phyloP scores from a whole-genome alignment of 1,139 yeast species.

The Debaryomycetaceae sp. region DNA sequence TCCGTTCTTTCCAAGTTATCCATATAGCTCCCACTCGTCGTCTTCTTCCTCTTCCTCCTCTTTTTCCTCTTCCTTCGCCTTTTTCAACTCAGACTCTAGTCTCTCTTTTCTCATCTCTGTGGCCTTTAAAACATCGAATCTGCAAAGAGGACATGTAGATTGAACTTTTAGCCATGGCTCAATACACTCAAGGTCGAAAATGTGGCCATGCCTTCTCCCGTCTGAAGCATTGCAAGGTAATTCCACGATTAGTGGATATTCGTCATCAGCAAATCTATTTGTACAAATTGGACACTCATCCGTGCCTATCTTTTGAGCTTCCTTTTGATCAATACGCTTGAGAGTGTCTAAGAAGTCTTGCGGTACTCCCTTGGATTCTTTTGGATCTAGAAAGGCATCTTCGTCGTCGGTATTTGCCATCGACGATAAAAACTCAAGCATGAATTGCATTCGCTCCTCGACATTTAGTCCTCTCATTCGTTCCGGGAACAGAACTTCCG shows the following conservation, averaged over 20 bases:
- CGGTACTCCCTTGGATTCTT: slow-evolving; percentile 50
- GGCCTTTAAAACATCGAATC: slow-evolving; percentile 59
- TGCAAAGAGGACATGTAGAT: slow-evolving; percentile 84
- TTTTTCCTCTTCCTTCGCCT: slow-evolving; percentile 55
- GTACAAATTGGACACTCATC: slow-evolving; percentile 83
- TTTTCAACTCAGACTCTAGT: slow-evolving; percentile 34
- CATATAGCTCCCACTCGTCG: slow-evolving; percentile 71
- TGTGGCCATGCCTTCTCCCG: slow-evolving; percentile 45
- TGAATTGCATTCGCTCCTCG: slow-evolving; percentile 32
- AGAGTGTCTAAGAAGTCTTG: slow-evolving; percentile 71
- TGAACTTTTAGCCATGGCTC: slow-evolving; percentile 84
- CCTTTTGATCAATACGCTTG: slow-evolving; percentile 59
- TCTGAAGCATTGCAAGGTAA: slow-evolving; percentile 62
- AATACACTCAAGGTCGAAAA: slow-evolving; percentile 85
- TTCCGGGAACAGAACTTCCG: slow-evolving; percentile 21
- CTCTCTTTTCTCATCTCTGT: slow-evolving; percentile 40
- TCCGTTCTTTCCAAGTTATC: slow-evolving; percentile 26
- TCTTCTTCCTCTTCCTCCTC: slow-evolving; percentile 65
- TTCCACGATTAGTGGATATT: slow-evolving; percentile 74
- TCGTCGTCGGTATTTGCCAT: slow-evolving; percentile 14
- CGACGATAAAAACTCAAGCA: slow-evolving; percentile 23
- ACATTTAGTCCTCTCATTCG: slow-evolving; percentile 31
- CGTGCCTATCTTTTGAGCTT: slow-evolving; percentile 50
- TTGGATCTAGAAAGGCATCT: slow-evolving; percentile 7
- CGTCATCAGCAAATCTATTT: slow-evolving; percentile 63